Conservation (phyloP, 129 eudicot genomes). For the Arctium minus region DNA sequence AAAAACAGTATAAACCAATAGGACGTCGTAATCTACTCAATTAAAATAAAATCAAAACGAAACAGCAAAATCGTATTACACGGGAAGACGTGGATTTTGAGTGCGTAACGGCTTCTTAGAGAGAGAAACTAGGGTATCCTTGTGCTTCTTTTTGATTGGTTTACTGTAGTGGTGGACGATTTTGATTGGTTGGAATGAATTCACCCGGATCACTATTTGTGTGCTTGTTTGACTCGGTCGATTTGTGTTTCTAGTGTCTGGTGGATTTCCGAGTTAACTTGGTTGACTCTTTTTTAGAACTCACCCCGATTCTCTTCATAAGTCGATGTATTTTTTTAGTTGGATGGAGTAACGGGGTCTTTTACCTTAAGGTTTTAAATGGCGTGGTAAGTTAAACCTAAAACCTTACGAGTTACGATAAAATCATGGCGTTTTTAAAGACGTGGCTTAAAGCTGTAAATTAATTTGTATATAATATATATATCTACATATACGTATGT, state of each 20-base stretch:
- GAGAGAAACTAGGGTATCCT: constrained; percentile 15
- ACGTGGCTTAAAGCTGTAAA: too few species aligned
- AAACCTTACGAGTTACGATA: too few species aligned
- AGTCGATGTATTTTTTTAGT: too few species aligned
- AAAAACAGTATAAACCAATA: background rate
- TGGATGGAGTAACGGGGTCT: too few species aligned
- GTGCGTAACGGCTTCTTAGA: background rate
- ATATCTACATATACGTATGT: too few species aligned
- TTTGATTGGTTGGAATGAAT: constrained; percentile 31
- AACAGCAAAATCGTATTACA: background rate
- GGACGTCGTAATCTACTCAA: background rate
- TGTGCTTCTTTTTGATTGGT: constrained; percentile 31
- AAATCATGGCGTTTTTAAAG: too few species aligned
- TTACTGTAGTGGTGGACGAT: background rate
- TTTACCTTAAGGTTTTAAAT: too few species aligned
- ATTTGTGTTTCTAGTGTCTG: constrained; percentile 29
- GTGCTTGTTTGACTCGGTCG: constrained; percentile 41
- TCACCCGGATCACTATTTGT: constrained; percentile 43
- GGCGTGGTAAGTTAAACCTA: too few species aligned
- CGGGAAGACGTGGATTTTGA: constrained; percentile 1
- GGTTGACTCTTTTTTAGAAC: background rate
- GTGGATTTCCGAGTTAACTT: background rate
- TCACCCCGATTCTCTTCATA: background rate
- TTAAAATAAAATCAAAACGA: background rate
- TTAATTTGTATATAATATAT: too few species aligned